phyloP scores from a whole-genome alignment of 2,329 filamentous ascomycete genomes.

The Tolypocladium guangdongense region DNA sequence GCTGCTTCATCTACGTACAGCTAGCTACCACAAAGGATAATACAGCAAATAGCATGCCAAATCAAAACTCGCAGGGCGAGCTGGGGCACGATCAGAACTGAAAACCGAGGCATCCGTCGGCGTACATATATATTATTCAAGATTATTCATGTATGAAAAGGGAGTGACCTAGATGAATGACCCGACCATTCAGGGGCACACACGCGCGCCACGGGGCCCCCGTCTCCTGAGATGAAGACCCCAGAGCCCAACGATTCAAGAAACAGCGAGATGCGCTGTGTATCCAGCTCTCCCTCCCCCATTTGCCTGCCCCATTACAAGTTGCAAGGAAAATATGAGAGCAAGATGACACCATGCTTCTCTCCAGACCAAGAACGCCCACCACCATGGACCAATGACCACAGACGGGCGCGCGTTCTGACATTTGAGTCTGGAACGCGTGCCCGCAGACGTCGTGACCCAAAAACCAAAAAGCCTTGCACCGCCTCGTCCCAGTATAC shows the following conservation, averaged over 20 bases:
- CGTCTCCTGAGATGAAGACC: background rate
- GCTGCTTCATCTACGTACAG: background rate
- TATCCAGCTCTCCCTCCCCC: background rate
- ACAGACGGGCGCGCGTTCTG: background rate
- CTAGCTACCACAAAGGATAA: background rate
- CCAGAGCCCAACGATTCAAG: background rate
- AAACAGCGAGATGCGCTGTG: background rate
- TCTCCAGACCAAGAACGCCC: background rate
- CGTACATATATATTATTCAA: background rate
- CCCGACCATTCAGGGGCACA: background rate
- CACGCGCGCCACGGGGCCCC: background rate
- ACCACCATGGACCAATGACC: background rate
- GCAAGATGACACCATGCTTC: background rate
- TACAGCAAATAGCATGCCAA: background rate
- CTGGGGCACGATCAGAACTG: background rate
- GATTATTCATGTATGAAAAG: background rate
- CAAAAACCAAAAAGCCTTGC: background rate
- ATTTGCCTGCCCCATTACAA: background rate
- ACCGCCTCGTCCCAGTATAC: background rate
- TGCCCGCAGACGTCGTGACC: background rate
- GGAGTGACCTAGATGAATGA: background rate
- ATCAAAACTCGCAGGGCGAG: background rate
- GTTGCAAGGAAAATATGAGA: background rate
- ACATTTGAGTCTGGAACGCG: background rate
- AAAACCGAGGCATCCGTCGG: background rate